phyloP scores from a whole-genome alignment of 306 rosid genomes.

The Acacia melanoxylon region DNA sequence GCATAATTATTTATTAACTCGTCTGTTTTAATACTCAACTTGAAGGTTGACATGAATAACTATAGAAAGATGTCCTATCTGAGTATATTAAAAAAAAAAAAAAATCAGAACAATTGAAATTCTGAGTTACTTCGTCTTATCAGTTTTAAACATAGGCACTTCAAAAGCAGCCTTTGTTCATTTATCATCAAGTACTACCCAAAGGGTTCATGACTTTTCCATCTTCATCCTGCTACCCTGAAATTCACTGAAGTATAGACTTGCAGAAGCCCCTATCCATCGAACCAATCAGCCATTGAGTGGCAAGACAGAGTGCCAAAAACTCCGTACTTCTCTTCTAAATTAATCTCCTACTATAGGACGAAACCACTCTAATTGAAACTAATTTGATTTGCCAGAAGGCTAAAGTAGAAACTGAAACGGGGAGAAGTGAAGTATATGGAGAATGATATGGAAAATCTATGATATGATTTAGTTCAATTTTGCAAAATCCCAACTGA shows the following conservation, averaged over 20 bases:
- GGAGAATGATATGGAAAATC: neutral
- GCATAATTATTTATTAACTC: neutral
- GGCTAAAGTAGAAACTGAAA: neutral
- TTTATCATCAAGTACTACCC: neutral
- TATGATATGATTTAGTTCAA: neutral
- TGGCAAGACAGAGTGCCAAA: neutral
- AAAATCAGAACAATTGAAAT: slow-evolving; percentile 11
- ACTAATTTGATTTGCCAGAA: too few relatives aligned
- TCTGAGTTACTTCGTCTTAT: neutral
- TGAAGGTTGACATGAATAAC: neutral
- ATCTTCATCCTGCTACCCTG: neutral
- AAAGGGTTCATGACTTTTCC: neutral
- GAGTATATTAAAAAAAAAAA: neutral
- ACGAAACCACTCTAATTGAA: neutral
- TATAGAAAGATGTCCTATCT: slow-evolving; percentile 1
- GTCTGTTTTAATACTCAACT: neutral
- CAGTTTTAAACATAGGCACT: slow-evolving; percentile 3
- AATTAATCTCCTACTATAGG: neutral
- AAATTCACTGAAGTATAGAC: neutral
- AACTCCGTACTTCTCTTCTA: neutral
- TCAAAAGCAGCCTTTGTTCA: neutral
- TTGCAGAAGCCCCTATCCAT: neutral
- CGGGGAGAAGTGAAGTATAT: neutral
- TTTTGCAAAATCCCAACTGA: neutral
- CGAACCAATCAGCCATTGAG: neutral